Evolutionary conservation across 352 stramenopile genomes (phyloP).

Genomic region (Pythium scleroteichum): DNA sequence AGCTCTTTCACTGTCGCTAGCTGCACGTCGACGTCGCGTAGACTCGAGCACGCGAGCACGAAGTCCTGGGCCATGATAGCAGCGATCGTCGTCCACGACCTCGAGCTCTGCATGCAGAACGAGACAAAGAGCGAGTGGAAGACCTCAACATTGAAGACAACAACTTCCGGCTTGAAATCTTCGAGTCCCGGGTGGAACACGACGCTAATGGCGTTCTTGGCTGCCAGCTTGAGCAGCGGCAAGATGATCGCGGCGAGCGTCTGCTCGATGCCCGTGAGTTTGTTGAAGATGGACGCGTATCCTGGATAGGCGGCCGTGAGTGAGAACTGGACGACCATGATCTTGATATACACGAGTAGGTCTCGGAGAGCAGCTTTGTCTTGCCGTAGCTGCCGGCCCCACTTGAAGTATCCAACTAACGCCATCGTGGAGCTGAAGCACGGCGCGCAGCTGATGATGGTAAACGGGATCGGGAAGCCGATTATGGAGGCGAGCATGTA

Average conservation of each 20-base stretch:
- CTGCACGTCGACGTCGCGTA: no score
- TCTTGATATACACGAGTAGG: background rate
- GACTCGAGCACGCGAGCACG: background rate
- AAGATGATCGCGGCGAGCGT: constrained; percentile 26
- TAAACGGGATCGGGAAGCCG: constrained; percentile 18
- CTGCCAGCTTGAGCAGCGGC: constrained; percentile 37
- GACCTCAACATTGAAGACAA: constrained; percentile 23
- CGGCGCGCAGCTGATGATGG: constrained; percentile 25
- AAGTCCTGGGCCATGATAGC: constrained; percentile 6
- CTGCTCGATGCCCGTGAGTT: constrained; percentile 9
- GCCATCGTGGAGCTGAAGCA: constrained; percentile 27
- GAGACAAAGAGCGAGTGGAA: constrained; percentile 18
- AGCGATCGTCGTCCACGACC: background rate
- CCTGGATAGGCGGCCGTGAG: constrained; percentile 19
- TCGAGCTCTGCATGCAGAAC: constrained; percentile 20
- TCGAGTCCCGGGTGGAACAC: constrained; percentile 12
- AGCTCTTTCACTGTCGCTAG: no score
- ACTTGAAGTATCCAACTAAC: background rate
- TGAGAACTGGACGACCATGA: background rate
- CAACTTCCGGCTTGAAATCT: constrained; percentile 28
- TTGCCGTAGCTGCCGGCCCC: background rate
- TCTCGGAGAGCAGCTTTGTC: background rate
- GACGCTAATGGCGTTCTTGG: constrained; percentile 38
- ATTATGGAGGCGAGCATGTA: background rate
- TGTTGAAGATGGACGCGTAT: constrained; percentile 21